Conservation (phyloP, 1,284 basidiomycete genomes). For the Puccinia novopanici region DNA sequence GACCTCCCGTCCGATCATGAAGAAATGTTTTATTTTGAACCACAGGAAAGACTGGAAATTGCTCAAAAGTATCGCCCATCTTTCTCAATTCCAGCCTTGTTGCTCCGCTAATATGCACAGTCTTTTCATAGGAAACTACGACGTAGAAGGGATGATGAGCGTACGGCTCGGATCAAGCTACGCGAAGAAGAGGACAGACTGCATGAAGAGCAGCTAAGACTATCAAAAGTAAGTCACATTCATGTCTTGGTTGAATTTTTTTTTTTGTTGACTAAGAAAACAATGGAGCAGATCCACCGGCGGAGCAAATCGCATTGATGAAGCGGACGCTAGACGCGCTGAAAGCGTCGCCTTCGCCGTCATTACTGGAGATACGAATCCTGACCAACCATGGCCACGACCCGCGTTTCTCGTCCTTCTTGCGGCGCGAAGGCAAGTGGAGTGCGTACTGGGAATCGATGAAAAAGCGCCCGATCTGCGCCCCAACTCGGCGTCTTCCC, state of each 20-base stretch:
- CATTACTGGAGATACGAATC: constrained; percentile 48
- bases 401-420: constrained; percentile 42
- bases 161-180: constrained; percentile 25
- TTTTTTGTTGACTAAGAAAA: neutral
- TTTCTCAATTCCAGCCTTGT: neutral
- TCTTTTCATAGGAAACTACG: constrained; percentile 24
- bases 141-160: constrained; percentile 43
- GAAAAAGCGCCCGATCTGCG: constrained; percentile 21
- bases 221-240: constrained; percentile 25
- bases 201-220: constrained; percentile 24
- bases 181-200: constrained; percentile 47
- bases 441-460: constrained; percentile 40
- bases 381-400: constrained; percentile 38
- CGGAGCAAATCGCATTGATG: constrained; percentile 40
- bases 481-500: neutral
- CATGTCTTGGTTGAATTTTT: neutral
- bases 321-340: constrained; percentile 24
- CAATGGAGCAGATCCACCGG: constrained; percentile 17
- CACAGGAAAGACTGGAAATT: constrained; percentile 22
- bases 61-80: constrained; percentile 18
- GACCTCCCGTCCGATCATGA: constrained; percentile 47
- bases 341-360: constrained; percentile 28
- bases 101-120: neutral
- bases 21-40: constrained; percentile 49
- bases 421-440: constrained; percentile 39